These are phyloP conservation scores for Neckera pumila DNA, from an alignment of 225 moss, liverwort and hornwort genomes.

Conservation along the genomic window DNA sequence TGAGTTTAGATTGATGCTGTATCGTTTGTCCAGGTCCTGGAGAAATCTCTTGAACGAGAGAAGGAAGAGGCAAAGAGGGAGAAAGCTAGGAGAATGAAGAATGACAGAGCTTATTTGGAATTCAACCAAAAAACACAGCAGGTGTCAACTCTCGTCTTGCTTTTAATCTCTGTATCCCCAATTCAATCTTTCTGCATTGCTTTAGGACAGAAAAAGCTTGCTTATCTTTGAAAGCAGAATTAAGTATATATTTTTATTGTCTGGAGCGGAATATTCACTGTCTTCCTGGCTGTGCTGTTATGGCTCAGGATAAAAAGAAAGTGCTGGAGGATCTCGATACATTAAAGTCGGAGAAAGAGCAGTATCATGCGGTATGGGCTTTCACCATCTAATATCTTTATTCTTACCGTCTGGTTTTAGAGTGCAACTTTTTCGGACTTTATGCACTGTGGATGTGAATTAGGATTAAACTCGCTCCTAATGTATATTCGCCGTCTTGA, in stretches of 20 bases:
- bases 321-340: constrained; percentile 54
- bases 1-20: neutral
- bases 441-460: neutral
- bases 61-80: constrained; percentile 65
- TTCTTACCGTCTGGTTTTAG: neutral
- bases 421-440: neutral
- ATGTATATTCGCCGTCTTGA: neutral
- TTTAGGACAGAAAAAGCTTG: neutral
- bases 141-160: constrained; percentile 12
- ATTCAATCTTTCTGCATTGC: neutral
- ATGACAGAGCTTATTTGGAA: constrained; percentile 70
- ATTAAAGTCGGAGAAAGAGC: constrained; percentile 53
- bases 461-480: neutral
- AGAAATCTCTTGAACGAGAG: constrained; percentile 88
- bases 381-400: neutral
- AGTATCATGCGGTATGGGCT: constrained; percentile 39
- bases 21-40: constrained; percentile 43
- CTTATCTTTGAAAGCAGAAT: neutral
- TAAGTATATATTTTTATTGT: neutral
- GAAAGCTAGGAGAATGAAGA: constrained; percentile 54
- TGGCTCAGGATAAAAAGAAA: constrained; percentile 57
- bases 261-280: neutral
- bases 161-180: neutral
- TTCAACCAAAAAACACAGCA: constrained; percentile 59
- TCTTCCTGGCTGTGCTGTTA: neutral